Evolutionary conservation across 2,329 filamentous ascomycete species (phyloP).

Genomic region (Elsinoe fawcettii): DNA sequence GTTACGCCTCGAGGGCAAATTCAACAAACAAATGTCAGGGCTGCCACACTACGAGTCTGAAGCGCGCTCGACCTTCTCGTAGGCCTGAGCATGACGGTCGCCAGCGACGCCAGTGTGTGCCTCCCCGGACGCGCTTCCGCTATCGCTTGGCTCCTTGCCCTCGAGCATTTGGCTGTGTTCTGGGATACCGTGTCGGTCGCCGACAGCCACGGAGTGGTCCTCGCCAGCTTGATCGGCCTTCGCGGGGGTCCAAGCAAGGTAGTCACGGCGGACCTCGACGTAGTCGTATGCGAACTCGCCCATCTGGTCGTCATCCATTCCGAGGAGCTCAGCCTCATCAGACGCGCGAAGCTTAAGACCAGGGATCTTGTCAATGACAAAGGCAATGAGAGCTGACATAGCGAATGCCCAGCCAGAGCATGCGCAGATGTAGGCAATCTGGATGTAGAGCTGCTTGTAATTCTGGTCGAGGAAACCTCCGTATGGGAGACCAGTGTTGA

Average conservation of each 20-base stretch:
- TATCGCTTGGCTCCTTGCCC: constrained; percentile 44
- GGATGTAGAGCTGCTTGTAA: constrained; percentile 68
- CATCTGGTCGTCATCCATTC: constrained; percentile 85
- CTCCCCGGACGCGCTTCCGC: constrained; percentile 33
- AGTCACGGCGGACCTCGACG: constrained; percentile 80
- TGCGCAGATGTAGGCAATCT: constrained; percentile 68
- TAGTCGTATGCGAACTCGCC: constrained; percentile 88
- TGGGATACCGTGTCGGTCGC: constrained; percentile 60
- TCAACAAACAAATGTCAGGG: not conserved
- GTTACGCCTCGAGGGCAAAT: constrained; percentile 15
- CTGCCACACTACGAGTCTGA: not conserved
- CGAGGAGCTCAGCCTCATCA: constrained; percentile 74
- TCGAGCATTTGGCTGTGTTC: constrained; percentile 61
- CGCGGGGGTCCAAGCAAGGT: constrained; percentile 77
- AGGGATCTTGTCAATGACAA: constrained; percentile 65
- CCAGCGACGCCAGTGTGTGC: constrained; percentile 44
- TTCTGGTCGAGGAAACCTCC: constrained; percentile 72
- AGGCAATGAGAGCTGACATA: constrained; percentile 66
- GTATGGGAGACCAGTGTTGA: constrained; percentile 49
- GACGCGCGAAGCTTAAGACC: constrained; percentile 72
- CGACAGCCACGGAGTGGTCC: constrained; percentile 56
- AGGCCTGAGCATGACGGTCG: constrained; percentile 46
- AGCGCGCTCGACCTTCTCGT: constrained; percentile 36
- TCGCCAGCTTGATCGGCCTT: constrained; percentile 55
- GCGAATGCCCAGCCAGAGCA: constrained; percentile 61